phyloP scores from a whole-genome alignment of 139 green algal genomes.

The Dunaliella sp. region DNA sequence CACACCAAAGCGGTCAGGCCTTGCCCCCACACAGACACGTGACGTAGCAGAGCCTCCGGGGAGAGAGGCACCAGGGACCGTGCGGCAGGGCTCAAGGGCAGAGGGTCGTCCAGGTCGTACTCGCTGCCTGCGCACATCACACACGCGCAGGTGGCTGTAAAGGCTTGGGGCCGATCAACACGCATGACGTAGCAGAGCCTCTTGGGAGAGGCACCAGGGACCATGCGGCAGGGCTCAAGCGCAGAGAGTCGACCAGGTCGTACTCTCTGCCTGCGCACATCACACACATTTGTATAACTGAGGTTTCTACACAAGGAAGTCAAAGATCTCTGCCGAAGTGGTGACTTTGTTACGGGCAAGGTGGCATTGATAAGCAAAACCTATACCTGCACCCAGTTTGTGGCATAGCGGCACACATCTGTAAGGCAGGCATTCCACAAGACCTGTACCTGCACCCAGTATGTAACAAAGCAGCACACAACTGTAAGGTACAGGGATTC shows the following conservation, averaged over 20 bases:
- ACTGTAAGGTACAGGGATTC: too few species aligned
- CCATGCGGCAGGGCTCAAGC: not conserved
- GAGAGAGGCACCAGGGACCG: slow-evolving; percentile 4
- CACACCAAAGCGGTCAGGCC: slow-evolving; percentile 21
- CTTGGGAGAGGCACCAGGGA: slow-evolving; percentile 8
- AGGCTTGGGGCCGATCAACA: not conserved
- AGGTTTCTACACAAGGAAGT: too few species aligned
- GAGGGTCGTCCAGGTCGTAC: not conserved
- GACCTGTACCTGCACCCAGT: too few species aligned
- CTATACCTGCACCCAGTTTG: too few species aligned
- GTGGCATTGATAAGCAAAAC: too few species aligned
- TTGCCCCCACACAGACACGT: slow-evolving; percentile 32
- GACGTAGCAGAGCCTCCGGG: slow-evolving; percentile 29
- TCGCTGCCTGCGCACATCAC: too few species aligned
- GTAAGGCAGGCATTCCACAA: too few species aligned
- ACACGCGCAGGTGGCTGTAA: not conserved
- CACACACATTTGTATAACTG: too few species aligned
- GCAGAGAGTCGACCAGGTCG: not conserved
- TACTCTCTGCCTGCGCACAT: not conserved
- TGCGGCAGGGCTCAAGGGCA: not conserved
- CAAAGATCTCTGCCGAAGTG: too few species aligned
- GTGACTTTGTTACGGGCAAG: too few species aligned
- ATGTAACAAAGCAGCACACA: too few species aligned
- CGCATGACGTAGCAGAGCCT: slow-evolving; percentile 28
- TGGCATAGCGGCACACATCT: too few species aligned